phyloP scores from a whole-genome alignment of 2,329 filamentous ascomycete genomes.

The Penicillium janthinellum region DNA sequence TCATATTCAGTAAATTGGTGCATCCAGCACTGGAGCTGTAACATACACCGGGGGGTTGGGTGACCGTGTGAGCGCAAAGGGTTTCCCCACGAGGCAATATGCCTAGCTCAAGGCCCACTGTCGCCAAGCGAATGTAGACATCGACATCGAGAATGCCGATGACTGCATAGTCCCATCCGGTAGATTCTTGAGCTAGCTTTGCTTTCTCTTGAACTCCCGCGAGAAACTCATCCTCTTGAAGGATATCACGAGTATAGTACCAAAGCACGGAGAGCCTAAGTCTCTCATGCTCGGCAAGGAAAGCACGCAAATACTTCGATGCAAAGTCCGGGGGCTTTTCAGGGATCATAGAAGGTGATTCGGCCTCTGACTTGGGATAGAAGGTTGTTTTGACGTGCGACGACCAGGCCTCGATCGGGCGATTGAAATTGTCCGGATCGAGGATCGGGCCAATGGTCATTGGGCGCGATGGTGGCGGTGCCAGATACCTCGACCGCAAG shows the following conservation, averaged over 20 bases:
- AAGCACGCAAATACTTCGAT: constrained; percentile 8
- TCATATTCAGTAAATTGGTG: not conserved
- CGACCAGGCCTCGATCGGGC: constrained; percentile 12
- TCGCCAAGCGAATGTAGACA: constrained; percentile 16
- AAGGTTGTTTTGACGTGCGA: not conserved
- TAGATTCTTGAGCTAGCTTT: constrained; percentile 14
- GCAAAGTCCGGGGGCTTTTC: not conserved
- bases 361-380: not conserved
- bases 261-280: constrained; percentile 16
- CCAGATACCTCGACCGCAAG: not conserved
- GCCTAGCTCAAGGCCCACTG: constrained; percentile 14
- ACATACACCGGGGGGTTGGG: constrained; percentile 16
- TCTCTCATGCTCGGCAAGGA: constrained; percentile 13
- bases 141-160: constrained; percentile 19
- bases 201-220: constrained; percentile 20
- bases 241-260: constrained; percentile 17
- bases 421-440: constrained; percentile 11
- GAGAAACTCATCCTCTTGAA: constrained; percentile 12
- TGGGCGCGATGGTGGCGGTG: constrained; percentile 5
- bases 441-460: constrained; percentile 9
- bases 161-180: constrained; percentile 19
- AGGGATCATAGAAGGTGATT: not conserved
- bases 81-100: constrained; percentile 17
- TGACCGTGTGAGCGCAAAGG: constrained; percentile 17
- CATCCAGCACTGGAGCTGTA: not conserved